These are phyloP conservation scores for Botrytis fabae DNA, from an alignment of 2,329 filamentous ascomycete genomes.

Conservation along the genomic window DNA sequence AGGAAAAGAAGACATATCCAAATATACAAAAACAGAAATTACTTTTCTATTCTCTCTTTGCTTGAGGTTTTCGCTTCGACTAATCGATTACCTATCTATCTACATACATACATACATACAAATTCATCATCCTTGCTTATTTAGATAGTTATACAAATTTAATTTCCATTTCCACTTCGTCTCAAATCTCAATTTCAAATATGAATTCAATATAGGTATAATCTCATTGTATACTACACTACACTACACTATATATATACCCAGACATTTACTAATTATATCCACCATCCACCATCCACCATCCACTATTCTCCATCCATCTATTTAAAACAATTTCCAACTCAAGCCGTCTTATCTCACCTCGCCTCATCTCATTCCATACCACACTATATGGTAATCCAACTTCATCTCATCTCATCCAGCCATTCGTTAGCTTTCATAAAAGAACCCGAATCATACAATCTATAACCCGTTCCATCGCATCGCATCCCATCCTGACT, in stretches of 20 bases:
- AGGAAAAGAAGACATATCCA: too few relatives aligned
- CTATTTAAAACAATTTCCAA: neutral
- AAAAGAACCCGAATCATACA: neutral
- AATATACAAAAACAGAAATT: too few relatives aligned
- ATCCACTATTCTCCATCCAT: neutral
- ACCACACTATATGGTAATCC: too few relatives aligned
- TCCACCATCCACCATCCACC: fast-evolving
- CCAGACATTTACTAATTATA: too few relatives aligned
- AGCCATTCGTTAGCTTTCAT: neutral
- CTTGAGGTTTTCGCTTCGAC: neutral
- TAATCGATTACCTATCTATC: neutral
- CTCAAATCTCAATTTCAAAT: too few relatives aligned
- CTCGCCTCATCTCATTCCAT: too few relatives aligned
- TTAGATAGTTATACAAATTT: too few relatives aligned
- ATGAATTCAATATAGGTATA: too few relatives aligned
- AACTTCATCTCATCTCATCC: neutral
- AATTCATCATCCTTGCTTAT: too few relatives aligned
- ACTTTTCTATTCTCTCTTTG: neutral
- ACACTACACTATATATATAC: neutral
- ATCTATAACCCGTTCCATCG: neutral
- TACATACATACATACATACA: neutral
- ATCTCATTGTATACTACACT: too few relatives aligned
- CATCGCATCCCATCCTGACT: neutral
- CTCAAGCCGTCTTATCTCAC: neutral
- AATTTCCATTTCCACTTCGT: too few relatives aligned